Conservation (phyloP, 2,329 filamentous ascomycete genomes). For the Botryotinia narcissicola region DNA sequence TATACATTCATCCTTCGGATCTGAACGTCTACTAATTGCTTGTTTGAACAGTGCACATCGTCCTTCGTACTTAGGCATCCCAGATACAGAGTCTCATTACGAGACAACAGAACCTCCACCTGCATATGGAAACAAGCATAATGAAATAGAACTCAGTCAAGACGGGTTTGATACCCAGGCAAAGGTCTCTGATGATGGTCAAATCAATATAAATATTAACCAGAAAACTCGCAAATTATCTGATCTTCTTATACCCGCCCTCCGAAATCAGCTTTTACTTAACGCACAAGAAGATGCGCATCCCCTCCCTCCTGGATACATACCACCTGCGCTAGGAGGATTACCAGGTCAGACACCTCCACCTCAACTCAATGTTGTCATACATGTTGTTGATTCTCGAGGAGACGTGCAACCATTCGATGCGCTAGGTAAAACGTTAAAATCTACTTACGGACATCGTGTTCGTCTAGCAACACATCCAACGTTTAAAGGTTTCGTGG, state of each 20-base stretch:
- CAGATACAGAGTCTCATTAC: conserved; percentile 25
- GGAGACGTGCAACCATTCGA: conserved; percentile 77
- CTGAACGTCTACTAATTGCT: not conserved
- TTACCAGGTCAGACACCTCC: conserved; percentile 57
- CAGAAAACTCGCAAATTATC: conserved; percentile 65
- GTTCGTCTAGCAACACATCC: conserved; percentile 72
- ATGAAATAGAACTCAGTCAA: conserved; percentile 59
- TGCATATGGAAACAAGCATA: conserved; percentile 57
- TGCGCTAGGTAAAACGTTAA: conserved; percentile 63
- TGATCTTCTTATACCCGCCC: conserved; percentile 63
- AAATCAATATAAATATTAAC: conserved; percentile 77
- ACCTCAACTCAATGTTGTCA: conserved; percentile 64
- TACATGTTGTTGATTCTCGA: conserved; percentile 72
- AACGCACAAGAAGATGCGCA: conserved; percentile 46
- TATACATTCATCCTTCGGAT: not conserved
- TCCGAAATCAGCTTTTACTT: conserved; percentile 51
- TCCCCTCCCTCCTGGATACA: conserved; percentile 64
- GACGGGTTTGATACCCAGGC: conserved; percentile 63
- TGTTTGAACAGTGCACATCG: not conserved
- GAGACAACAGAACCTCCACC: conserved; percentile 43
- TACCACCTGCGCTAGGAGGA: conserved; percentile 70
- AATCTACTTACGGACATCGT: conserved; percentile 65
- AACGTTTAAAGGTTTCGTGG: conserved; percentile 65
- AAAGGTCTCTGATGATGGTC: conserved; percentile 66
- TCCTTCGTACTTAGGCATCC: conserved; percentile 26